Conservation (phyloP, 2,329 filamentous ascomycete genomes). For the Fusarium agapanthi region DNA sequence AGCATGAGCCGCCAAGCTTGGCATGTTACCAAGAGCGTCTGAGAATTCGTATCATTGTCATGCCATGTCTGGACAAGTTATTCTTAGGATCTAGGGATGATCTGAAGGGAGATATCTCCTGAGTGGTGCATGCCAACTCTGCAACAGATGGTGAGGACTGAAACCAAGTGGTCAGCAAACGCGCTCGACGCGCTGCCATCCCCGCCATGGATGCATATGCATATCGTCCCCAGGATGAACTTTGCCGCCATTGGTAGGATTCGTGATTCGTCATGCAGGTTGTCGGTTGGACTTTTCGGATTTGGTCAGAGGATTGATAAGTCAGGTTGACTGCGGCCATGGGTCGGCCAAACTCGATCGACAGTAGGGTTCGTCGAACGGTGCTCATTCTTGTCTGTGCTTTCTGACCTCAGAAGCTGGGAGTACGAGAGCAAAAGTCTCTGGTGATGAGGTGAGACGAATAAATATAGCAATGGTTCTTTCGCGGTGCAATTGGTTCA, state of each 20-base stretch:
- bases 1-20: conserved; percentile 32
- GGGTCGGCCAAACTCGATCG: conserved; percentile 33
- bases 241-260: conserved; percentile 31
- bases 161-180: conserved; percentile 34
- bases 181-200: conserved; percentile 36
- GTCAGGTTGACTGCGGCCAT: conserved; percentile 10
- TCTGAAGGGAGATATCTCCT: conserved; percentile 29
- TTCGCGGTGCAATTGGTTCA: neutral
- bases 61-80: neutral
- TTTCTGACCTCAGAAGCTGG: neutral
- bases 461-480: neutral
- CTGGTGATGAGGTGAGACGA: neutral
- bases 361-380: conserved; percentile 31
- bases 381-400: conserved; percentile 20
- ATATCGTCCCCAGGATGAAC: conserved; percentile 7
- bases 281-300: conserved; percentile 14
- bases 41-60: neutral
- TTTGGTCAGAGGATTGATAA: conserved; percentile 7
- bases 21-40: conserved; percentile 22
- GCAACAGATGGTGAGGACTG: conserved; percentile 19
- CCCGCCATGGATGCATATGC: conserved; percentile 32
- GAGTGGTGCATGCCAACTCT: conserved; percentile 34
- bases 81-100: conserved; percentile 5
- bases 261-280: conserved; percentile 25
- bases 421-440: neutral